phyloP scores from a whole-genome alignment of 768 basidiomycete genomes.

The Hemileccinum rubropunctum region DNA sequence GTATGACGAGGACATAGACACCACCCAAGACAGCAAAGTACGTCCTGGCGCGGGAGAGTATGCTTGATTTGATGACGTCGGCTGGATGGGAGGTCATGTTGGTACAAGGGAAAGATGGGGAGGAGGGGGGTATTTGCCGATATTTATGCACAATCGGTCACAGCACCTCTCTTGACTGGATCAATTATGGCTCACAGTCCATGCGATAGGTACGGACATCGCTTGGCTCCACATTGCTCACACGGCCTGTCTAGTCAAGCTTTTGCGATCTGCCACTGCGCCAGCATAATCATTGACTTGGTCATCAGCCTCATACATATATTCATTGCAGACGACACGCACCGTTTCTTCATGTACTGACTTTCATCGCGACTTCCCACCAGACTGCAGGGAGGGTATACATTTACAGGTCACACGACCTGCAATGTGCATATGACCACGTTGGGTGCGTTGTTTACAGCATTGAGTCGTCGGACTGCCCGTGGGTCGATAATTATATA shows the following conservation, averaged over 20 bases:
- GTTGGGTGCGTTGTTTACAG: not conserved
- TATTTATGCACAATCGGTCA: constrained; percentile 9
- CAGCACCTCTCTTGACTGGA: not conserved
- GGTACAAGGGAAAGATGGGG: not conserved
- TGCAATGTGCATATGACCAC: not conserved
- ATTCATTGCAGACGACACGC: not conserved
- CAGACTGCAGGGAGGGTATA: not conserved
- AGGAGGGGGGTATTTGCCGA: constrained; percentile 7
- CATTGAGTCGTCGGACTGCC: not conserved
- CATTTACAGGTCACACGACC: constrained; percentile 17
- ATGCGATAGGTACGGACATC: not conserved
- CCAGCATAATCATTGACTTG: not conserved
- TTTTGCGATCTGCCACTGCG: constrained; percentile 7
- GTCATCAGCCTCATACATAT: not conserved
- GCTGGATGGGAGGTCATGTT: constrained; percentile 11
- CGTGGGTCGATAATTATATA: not conserved
- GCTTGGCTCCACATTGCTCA: constrained; percentile 9
- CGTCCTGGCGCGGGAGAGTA: constrained; percentile 29
- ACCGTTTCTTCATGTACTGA: not conserved
- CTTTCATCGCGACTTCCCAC: not conserved
- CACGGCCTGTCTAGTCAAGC: constrained; percentile 4
- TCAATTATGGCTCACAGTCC: constrained; percentile 7
- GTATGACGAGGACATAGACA: constrained; percentile 52
- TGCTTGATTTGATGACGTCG: constrained; percentile 7
- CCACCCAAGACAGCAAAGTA: constrained; percentile 43